Base-by-base conservation (phyloP, 2,329 filamentous ascomycete genomes). In the Phialophora verrucosa region DNA sequence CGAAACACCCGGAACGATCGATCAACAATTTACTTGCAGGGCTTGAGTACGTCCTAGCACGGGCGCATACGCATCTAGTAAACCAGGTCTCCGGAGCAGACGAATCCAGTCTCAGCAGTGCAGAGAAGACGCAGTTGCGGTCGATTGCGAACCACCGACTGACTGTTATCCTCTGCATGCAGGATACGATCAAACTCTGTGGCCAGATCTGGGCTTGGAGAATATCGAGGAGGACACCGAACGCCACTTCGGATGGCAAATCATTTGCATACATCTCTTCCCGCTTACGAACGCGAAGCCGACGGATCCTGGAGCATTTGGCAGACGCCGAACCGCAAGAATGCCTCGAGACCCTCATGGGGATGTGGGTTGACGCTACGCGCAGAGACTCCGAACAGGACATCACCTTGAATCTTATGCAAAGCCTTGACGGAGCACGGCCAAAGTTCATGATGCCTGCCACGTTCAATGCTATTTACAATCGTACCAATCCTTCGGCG, bases 151-250 rank as follows among this genome's bases (percentile, higher is more conserved):
- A 98, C 74, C 94, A 95, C 73, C 88, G 94, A 54, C 83, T 99
- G 25, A 98, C 95, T 0, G 94, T 99, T 23, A 84, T 97, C 51
- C 83, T 99, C n/a, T 96, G 93, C 11, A 97, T 99, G 76, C 94
- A 98, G 77, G 96, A 99, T 76, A 92, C 93, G 0, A 92, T 98
- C 65, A 88, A 92, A 27, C 91, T 96, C 58, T 97, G 93, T 77
- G 96, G 96, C 76, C 88, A 84, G 12, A 97, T 99, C 60, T 99
- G 96, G 95, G 91, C 91, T 0, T 99, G 95, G 94, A 92, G 86
- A 14, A 85, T 91, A 5, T 87, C 90, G 74, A 85, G 85, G 56
- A 73, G 73, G 20, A 67, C 74, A 35, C 71, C 81, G 25, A 87
- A 90, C 62, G 91, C 96, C 74, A 75, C 81, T 0, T 84, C 85